Percentiles rank a stretch among this genome's conserved stretches.
These are phyloP conservation scores for Paramecium caudatum DNA, from an alignment of 73 alveolate genomes.

Conservation along the genomic window DNA sequence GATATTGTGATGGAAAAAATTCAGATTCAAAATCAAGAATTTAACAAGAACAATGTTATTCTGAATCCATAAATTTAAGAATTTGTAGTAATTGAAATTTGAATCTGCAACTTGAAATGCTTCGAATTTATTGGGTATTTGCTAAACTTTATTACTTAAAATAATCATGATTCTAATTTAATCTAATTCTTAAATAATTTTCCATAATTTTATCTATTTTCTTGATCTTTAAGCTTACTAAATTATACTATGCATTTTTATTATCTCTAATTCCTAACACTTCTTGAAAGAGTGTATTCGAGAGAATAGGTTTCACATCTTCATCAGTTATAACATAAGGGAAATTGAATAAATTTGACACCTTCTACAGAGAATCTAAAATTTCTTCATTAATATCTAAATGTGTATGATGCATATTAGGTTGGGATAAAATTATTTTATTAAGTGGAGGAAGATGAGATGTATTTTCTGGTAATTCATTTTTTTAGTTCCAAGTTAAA, in stretches of 20 bases:
- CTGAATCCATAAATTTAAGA: background rate
- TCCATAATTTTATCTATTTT: too few relatives aligned
- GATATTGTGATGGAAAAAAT: background rate
- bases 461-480: background rate
- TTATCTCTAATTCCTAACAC: slow-evolving; percentile 4
- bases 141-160: background rate
- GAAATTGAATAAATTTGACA: background rate
- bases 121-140: background rate
- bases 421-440: background rate
- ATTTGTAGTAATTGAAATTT: background rate
- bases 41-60: background rate
- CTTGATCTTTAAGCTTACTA: background rate
- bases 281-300: background rate
- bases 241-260: background rate
- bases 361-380: background rate
- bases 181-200: too few relatives aligned
- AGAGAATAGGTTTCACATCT: slow-evolving; percentile 18
- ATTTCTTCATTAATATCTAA: slow-evolving; percentile 1
- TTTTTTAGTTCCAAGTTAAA: slow-evolving; percentile 3
- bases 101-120: background rate
- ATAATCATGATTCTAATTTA: background rate
- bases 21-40: slow-evolving; percentile 26
- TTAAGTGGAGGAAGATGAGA: background rate
- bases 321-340: background rate
- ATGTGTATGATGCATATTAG: slow-evolving; percentile 7